Percentiles rank a stretch among this genome's conserved stretches.
phyloP scores from a whole-genome alignment of 345 rosid genomes.

The Citrus mangshanensis region DNA sequence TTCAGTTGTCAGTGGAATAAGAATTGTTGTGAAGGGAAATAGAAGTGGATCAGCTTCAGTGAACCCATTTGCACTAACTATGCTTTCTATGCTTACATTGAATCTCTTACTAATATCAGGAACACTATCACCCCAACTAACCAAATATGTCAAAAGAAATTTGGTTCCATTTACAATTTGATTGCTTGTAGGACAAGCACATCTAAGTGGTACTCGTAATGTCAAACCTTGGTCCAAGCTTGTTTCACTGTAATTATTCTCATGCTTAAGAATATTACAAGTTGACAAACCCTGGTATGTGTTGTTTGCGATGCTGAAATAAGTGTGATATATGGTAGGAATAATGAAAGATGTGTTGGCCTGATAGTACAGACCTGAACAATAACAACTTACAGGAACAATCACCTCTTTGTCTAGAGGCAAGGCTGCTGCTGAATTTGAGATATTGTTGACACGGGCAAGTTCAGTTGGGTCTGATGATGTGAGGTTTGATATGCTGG shows the following conservation, averaged over 20 bases:
- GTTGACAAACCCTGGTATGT: slow-evolving; percentile 38
- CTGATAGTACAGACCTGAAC: slow-evolving; percentile 39
- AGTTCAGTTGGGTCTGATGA: slow-evolving; percentile 35
- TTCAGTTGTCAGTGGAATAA: slow-evolving; percentile 32
- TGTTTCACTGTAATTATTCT: slow-evolving; percentile 23
- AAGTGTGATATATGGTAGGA: slow-evolving; percentile 8
- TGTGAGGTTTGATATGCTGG: slow-evolving; percentile 32
- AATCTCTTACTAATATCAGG: slow-evolving; percentile 33
- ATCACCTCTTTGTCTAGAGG: slow-evolving; percentile 31
- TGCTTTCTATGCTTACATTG: slow-evolving; percentile 22
- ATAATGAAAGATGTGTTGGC: slow-evolving; percentile 35
- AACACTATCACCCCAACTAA: slow-evolving; percentile 28
- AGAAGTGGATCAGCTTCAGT: slow-evolving; percentile 18
- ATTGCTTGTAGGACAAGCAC: slow-evolving; percentile 36
- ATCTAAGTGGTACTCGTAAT: slow-evolving; percentile 35
- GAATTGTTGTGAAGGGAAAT: slow-evolving; percentile 45
- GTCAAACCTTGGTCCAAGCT: slow-evolving; percentile 18
- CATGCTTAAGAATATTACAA: slow-evolving; percentile 23
- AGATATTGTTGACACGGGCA: slow-evolving; percentile 29
- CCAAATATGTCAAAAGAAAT: slow-evolving; percentile 39
- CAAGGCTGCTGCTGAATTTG: slow-evolving; percentile 14
- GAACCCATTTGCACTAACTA: slow-evolving; percentile 37
- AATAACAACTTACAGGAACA: slow-evolving; percentile 37
- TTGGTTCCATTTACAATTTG: slow-evolving; percentile 34
- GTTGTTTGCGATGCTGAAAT: slow-evolving; percentile 25